Base-by-base conservation (phyloP, 2,329 filamentous ascomycete genomes). In the Massarina eburnea region DNA sequence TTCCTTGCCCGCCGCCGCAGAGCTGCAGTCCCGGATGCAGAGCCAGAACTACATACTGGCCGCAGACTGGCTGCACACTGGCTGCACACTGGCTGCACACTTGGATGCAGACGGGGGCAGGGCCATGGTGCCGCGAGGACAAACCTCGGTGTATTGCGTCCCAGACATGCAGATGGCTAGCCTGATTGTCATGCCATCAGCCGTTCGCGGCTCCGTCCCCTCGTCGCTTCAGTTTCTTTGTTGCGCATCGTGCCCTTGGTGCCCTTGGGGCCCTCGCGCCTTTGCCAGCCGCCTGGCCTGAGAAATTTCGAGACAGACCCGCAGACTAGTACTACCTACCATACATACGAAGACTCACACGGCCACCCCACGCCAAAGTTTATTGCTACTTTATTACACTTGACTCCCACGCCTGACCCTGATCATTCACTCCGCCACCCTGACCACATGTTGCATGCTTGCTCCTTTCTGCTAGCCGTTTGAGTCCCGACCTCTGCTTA, bases 161-260 rank as follows among this genome's bases (percentile, higher is more conserved):
- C 8, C 5, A 17, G n/a, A 9, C 7, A 15, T 17, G 15, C 18
- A 9, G n/a, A 17, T 17, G 18, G 32, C 17, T 17, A 12, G 18
- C 18, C 18, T 41, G 17, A 21, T 22, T 14, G 19, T 42, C 40
- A 42, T 29, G 39, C 39, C 39, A 43, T 43, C 34, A 38, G 15
- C 32, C 41, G 41, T 37, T 43, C 32, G 21, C 41, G 41, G 41
- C 3, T 17, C 14, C 20, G 5, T 14, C 17, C 24, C 6, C 24
- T 6, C 27, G n/a, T 35, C 40, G 40, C 4, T 5, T 24, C 8
- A n/a, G 22, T 42, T 42, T 24, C 39, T 41, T 41, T 41, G 39
- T 41, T 24, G 19, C 20, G 30, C 39, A 27, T 26, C 15, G 17
- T 27, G n/a, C 8, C 8, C 8, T 26, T n/a, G n/a, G n/a, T n/a